Percentiles rank a stretch among this genome's conserved stretches.
These are phyloP conservation scores for Marchantia polymorpha DNA, from an alignment of 225 moss, liverwort and hornwort species.

Conservation along the genomic window DNA sequence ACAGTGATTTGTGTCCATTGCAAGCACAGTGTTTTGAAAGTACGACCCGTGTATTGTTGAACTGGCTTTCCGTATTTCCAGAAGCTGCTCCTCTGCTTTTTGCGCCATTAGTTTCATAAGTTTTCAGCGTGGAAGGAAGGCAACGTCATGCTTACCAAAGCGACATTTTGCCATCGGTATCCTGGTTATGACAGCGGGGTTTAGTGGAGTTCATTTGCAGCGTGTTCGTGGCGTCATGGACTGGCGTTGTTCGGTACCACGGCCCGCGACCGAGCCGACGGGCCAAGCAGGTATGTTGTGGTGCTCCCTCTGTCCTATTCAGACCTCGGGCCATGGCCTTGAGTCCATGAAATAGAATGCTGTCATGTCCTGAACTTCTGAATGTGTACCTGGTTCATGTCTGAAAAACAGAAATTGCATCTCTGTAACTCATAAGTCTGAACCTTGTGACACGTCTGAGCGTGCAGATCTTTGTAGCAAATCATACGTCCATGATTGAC, in stretches of 20 bases:
- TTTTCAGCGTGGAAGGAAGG: too few relatives aligned
- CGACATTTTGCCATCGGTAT: not conserved
- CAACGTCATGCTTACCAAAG: not conserved
- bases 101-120: not conserved
- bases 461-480: constrained; percentile 89
- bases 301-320: not conserved
- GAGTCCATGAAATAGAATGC: not conserved
- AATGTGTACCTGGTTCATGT: not conserved
- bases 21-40: not conserved
- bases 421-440: too few relatives aligned
- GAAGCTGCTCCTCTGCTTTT: not conserved
- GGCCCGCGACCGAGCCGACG: constrained; percentile 92
- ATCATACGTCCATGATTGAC: constrained; percentile 99
- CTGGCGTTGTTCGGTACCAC: constrained; percentile 89
- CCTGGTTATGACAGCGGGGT: constrained; percentile 57
- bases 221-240: constrained; percentile 96
- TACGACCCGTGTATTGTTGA: not conserved
- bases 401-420: not conserved
- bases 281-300: constrained; percentile 78
- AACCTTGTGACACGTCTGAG: constrained; percentile 4
- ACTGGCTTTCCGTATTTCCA: not conserved
- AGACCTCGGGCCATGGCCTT: not conserved
- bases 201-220: constrained; percentile 98
- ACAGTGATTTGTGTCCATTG: not conserved
- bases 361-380: not conserved